phyloP scores from a whole-genome alignment of 352 stramenopile genomes.

The Phytophthora cactorum region DNA sequence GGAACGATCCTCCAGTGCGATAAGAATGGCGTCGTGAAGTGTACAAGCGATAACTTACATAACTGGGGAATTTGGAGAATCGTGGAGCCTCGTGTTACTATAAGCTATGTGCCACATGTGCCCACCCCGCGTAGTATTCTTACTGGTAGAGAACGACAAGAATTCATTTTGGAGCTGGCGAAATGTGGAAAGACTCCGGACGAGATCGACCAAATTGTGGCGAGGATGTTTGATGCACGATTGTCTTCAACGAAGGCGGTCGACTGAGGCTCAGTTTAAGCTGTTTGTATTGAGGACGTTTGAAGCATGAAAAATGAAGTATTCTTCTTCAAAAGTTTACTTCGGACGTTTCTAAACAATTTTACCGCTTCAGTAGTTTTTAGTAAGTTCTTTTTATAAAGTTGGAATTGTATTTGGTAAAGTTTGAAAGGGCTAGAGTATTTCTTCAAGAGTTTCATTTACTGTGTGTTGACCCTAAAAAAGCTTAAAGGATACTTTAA shows the following conservation, averaged over 20 bases:
- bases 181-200: slow-evolving; percentile 28
- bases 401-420: no score
- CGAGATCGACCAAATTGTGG: slow-evolving; percentile 38
- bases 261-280: no score
- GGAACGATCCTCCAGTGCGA: slow-evolving; percentile 30
- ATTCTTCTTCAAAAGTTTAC: no score
- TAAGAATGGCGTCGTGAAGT: slow-evolving; percentile 21
- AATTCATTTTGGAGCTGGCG: slow-evolving; percentile 33
- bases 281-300: no score
- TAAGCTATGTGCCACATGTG: not conserved
- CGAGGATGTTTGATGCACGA: slow-evolving; percentile 19
- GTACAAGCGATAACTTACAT: slow-evolving; percentile 17
- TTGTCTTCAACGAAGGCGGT: not conserved
- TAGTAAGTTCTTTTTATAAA: no score
- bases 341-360: no score
- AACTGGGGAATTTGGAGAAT: slow-evolving; percentile 29
- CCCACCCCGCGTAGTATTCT: not conserved
- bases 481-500: no score
- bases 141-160: slow-evolving; percentile 11
- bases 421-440: no score
- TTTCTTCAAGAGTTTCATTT: no score
- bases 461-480: no score
- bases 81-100: slow-evolving; percentile 15
- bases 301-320: no score
- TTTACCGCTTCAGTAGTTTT: no score